phyloP scores from a whole-genome alignment of 148 eudicot genomes.

The Cornus controversa region DNA sequence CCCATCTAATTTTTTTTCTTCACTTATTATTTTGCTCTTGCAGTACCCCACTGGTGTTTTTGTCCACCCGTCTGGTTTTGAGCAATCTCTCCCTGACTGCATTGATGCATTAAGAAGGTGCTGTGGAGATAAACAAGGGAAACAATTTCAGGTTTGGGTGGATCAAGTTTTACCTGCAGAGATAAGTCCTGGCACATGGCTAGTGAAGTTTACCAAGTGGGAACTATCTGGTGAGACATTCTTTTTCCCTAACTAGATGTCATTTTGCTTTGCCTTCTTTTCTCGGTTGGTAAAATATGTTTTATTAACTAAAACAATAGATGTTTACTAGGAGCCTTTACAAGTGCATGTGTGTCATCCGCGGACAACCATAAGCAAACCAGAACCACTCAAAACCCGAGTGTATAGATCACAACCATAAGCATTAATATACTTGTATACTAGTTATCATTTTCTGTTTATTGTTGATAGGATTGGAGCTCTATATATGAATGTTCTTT shows the following conservation, averaged over 20 bases:
- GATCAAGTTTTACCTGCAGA: slow-evolving; percentile 54
- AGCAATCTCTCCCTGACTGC: slow-evolving; percentile 42
- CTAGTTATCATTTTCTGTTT: background rate
- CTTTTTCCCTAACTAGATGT: too few species aligned
- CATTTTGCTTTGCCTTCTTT: too few species aligned
- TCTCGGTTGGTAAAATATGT: background rate
- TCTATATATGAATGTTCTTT: too few species aligned
- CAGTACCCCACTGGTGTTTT: slow-evolving; percentile 50
- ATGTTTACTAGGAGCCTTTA: too few species aligned
- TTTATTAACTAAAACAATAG: background rate
- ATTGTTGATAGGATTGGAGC: too few species aligned
- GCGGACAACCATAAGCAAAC: background rate
- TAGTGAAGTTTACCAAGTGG: slow-evolving; percentile 60
- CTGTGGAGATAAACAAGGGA: slow-evolving; percentile 56
- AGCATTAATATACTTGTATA: background rate
- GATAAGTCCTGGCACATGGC: slow-evolving; percentile 48
- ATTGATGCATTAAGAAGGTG: slow-evolving; percentile 40
- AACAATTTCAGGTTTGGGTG: slow-evolving; percentile 50
- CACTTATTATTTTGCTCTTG: background rate
- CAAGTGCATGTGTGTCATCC: too few species aligned
- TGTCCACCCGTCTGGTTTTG: slow-evolving; percentile 56
- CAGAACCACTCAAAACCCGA: background rate
- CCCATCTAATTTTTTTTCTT: too few species aligned
- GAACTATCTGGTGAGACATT: slow-evolving; percentile 38
- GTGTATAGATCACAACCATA: background rate